Base-by-base conservation (phyloP, 495 filamentous ascomycete species). In the Penicillium ochrochloron region DNA sequence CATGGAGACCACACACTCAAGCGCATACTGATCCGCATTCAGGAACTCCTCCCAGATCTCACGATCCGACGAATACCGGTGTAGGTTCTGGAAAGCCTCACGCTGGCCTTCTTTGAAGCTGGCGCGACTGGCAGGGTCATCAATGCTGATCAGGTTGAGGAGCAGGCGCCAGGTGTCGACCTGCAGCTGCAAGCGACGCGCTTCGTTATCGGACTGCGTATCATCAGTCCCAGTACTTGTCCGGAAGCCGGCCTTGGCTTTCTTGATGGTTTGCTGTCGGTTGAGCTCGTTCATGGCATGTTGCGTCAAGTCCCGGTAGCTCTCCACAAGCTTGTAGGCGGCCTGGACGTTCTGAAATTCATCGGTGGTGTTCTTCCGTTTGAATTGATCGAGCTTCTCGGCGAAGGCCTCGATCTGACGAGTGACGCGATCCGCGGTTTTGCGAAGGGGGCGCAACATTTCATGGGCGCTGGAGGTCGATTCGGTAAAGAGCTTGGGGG, bases 141-240 rank as follows among this genome's bases (percentile, higher is more conserved):
- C 75, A 46, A 86, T 74, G 46, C 85, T 82, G 34, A 89, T 81
- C 52, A 89, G 74, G 42, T 86, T 86, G 27, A 86, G 84, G 31
- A 98, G 77, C 11, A 99, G 81, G 60, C 92, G 88, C 95, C 95
- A 98, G 19, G 92, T 95, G 66, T 95, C 92, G 59, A 89, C 86
- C 73, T 93, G 91, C 51, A 88, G 66, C 70, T 92, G 83, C 83
- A 89, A 86, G 55, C 84, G 77, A 54, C 82, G 77, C 34, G 90
- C 68, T 51, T 94, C 90, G 53, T 88, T 82, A 42, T 86, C 80
- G 52, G 74, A 66, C 44, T 75, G 74, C 12, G 65, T 31, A 35
- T 78, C 76, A 11, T 66, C 39, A 23, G 11, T 58, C 65, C 69
- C 69, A 61, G 69, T 34, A 72, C 66, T 66, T 70, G 71, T 67